Percentiles rank a stretch among this genome's conserved stretches.
Conservation (phyloP, 805 yeast species). For the Lachancea fermentati region DNA sequence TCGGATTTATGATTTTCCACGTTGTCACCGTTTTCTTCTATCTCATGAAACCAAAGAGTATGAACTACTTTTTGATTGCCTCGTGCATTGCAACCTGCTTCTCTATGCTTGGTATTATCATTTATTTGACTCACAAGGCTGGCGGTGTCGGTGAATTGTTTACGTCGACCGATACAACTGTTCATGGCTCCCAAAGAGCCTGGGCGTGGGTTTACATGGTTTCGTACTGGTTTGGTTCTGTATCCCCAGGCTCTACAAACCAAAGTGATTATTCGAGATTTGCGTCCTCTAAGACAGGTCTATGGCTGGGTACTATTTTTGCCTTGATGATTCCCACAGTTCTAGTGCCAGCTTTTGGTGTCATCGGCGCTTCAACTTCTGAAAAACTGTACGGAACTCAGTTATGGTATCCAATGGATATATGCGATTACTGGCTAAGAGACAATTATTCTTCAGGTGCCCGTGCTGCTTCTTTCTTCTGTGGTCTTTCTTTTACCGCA, state of each 20-base stretch:
- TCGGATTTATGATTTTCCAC: slow-evolving; percentile 38
- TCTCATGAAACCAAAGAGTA: slow-evolving; percentile 39
- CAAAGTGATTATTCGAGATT: slow-evolving; percentile 35
- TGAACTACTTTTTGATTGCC: slow-evolving; percentile 34
- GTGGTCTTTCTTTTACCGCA: slow-evolving; percentile 28
- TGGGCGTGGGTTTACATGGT: slow-evolving; percentile 41
- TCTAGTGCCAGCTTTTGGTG: slow-evolving; percentile 33
- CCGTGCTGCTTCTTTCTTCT: slow-evolving; percentile 36
- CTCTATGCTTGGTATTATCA: slow-evolving; percentile 39
- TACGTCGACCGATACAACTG: slow-evolving; percentile 24
- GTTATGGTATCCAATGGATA: slow-evolving; percentile 35
- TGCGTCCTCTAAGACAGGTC: slow-evolving; percentile 25
- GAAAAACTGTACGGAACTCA: slow-evolving; percentile 26
- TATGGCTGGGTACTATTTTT: slow-evolving; percentile 18
- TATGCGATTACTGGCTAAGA: slow-evolving; percentile 29
- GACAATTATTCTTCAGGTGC: slow-evolving; percentile 30
- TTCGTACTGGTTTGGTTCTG: slow-evolving; percentile 39
- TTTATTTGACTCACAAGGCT: slow-evolving; percentile 31
- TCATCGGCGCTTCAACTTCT: slow-evolving; percentile 33
- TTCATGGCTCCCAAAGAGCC: slow-evolving; percentile 34
- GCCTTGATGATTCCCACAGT: slow-evolving; percentile 27
- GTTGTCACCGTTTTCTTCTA: slow-evolving; percentile 37
- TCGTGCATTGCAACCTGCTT: slow-evolving; percentile 36
- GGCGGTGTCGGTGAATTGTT: slow-evolving; percentile 35
- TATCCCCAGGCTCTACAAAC: slow-evolving; percentile 36